Conservation (phyloP, 2,329 filamentous ascomycete species). For the Microdochium paspali region DNA sequence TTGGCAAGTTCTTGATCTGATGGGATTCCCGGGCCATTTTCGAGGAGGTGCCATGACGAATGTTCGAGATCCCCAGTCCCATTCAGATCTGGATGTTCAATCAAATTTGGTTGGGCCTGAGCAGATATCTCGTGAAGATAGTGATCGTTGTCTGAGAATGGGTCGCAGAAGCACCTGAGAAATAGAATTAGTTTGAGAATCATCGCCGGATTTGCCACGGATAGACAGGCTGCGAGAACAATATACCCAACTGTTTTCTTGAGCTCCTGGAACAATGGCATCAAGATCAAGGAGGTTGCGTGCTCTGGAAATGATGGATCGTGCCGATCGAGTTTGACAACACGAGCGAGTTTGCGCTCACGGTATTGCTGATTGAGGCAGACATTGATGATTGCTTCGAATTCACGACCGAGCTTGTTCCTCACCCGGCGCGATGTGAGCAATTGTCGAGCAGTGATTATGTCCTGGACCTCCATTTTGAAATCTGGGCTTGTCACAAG, state of each 20-base stretch:
- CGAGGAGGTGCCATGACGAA: neutral
- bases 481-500: neutral
- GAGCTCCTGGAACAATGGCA: neutral
- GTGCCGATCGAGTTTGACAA: neutral
- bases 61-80: neutral
- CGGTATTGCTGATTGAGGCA: constrained; percentile 1
- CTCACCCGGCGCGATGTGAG: neutral
- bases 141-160: neutral
- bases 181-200: neutral
- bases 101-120: neutral
- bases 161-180: neutral
- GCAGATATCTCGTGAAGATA: neutral
- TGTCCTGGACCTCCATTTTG: neutral
- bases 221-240: neutral
- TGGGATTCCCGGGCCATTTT: neutral
- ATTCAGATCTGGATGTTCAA: neutral
- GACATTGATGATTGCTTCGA: neutral
- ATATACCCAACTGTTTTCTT: neutral
- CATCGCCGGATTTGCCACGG: too few species aligned
- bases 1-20: neutral
- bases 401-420: neutral
- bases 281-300: neutral
- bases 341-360: neutral
- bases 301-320: neutral
- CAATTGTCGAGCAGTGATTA: neutral